These are phyloP conservation scores for Colletotrichum higginsianum DNA, from an alignment of 2,329 filamentous ascomycete species.

Conservation along the genomic window DNA sequence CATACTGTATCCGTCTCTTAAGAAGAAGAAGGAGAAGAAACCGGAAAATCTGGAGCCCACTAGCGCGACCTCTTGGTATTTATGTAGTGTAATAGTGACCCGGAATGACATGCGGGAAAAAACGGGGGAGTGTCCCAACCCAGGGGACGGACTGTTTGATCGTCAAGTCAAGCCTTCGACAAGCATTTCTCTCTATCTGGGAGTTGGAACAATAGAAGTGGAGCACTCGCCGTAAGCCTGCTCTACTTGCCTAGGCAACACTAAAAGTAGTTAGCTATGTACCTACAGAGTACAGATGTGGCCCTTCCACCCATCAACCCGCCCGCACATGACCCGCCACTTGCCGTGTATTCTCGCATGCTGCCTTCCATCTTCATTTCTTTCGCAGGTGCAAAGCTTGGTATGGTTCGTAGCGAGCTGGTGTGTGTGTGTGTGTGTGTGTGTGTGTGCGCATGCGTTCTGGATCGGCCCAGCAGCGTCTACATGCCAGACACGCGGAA, in stretches of 20 bases:
- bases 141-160: slow-evolving; percentile 25
- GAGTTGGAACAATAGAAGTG: background rate
- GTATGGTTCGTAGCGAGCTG: background rate
- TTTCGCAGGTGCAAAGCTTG: background rate
- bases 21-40: background rate
- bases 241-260: too few species aligned
- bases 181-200: slow-evolving; percentile 23
- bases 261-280: background rate
- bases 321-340: background rate
- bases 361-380: background rate
- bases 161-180: slow-evolving; percentile 35
- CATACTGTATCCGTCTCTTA: too few species aligned
- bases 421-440: background rate
- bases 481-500: slow-evolving; percentile 8
- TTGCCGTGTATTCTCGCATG: background rate
- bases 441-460: too few species aligned
- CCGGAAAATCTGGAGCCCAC: background rate
- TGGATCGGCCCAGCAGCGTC: background rate
- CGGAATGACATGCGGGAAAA: background rate
- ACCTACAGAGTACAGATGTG: background rate
- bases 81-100: background rate
- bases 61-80: background rate
- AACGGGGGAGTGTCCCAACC: background rate
- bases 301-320: background rate
- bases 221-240: background rate